Evolutionary conservation across 2,329 filamentous ascomycete species (phyloP).

Genomic region (Pseudogymnoascus sp.): DNA sequence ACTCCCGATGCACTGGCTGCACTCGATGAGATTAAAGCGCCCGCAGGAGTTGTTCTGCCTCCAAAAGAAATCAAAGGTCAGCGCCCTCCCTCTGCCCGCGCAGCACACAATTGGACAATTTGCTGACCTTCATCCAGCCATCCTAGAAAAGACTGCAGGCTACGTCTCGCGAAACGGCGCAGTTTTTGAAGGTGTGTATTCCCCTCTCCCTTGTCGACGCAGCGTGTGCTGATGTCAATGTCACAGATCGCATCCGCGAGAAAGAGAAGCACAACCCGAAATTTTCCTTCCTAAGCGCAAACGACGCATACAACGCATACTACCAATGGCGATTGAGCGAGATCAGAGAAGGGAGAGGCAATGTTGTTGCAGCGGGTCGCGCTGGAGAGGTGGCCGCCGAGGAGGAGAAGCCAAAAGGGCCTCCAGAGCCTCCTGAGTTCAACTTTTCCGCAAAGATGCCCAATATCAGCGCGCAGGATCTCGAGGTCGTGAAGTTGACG

Average conservation of each 20-base stretch:
- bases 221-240: slow-evolving; percentile 13
- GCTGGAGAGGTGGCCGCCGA: slow-evolving; percentile 51
- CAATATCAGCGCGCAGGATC: slow-evolving; percentile 89
- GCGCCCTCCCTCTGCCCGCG: slow-evolving; percentile 27
- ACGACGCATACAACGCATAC: slow-evolving; percentile 79
- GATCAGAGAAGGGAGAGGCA: slow-evolving; percentile 75
- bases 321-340: slow-evolving; percentile 88
- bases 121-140: slow-evolving; percentile 33
- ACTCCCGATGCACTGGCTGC: slow-evolving; percentile 45
- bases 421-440: slow-evolving; percentile 77
- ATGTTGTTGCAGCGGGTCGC: slow-evolving; percentile 66
- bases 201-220: slow-evolving; percentile 26
- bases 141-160: slow-evolving; percentile 90
- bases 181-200: slow-evolving; percentile 45
- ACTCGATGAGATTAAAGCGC: slow-evolving; percentile 66
- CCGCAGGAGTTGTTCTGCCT: slow-evolving; percentile 75
- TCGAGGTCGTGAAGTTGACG: slow-evolving; percentile 66
- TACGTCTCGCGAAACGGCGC: slow-evolving; percentile 67
- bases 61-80: slow-evolving; percentile 67
- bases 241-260: slow-evolving; percentile 67
- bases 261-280: slow-evolving; percentile 81
- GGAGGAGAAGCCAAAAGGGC: slow-evolving; percentile 66
- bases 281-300: slow-evolving; percentile 74
- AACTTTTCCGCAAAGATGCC: slow-evolving; percentile 95
- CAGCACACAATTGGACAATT: slow-evolving; percentile 8